Evolutionary conservation across 805 yeast genomes (phyloP).

Genomic region (Lipomyces orientalis): DNA sequence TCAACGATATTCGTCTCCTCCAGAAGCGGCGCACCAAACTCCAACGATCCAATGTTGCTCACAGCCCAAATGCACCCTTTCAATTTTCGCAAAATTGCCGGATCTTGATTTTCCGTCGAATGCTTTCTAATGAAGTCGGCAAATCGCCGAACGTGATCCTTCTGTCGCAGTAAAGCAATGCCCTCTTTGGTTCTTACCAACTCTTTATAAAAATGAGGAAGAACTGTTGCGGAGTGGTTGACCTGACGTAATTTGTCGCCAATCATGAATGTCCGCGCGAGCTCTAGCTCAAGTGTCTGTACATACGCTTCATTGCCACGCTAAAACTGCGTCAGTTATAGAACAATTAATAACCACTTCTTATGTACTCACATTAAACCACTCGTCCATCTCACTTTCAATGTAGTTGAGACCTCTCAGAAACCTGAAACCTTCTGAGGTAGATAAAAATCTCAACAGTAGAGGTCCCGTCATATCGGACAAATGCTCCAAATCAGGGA

Average conservation of each 20-base stretch:
- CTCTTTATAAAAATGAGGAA: conserved; percentile 79
- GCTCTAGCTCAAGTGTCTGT: conserved; percentile 36
- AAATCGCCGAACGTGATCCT: conserved; percentile 49
- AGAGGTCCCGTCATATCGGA: conserved; percentile 61
- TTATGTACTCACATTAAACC: conserved; percentile 54
- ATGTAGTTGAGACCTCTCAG: conserved; percentile 64
- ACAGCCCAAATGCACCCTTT: conserved; percentile 86
- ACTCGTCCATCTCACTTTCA: conserved; percentile 66
- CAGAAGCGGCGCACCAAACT: conserved; percentile 65
- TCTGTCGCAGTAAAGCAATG: conserved; percentile 60
- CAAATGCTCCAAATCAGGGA: conserved; percentile 63
- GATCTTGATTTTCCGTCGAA: conserved; percentile 41
- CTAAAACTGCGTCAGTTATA: background rate
- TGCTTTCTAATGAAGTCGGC: conserved; percentile 41
- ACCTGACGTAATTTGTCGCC: background rate
- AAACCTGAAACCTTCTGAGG: conserved; percentile 71
- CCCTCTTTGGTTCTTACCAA: conserved; percentile 85
- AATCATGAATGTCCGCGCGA: conserved; percentile 17
- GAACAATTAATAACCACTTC: background rate
- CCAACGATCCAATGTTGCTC: conserved; percentile 79
- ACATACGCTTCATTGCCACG: conserved; percentile 38
- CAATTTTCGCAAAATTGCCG: conserved; percentile 52
- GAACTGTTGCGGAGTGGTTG: conserved; percentile 42
- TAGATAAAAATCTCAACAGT: conserved; percentile 66
- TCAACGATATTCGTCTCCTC: conserved; percentile 58